Base-by-base conservation (phyloP, 2,329 filamentous ascomycete species). In the Diaporthe velutina region DNA sequence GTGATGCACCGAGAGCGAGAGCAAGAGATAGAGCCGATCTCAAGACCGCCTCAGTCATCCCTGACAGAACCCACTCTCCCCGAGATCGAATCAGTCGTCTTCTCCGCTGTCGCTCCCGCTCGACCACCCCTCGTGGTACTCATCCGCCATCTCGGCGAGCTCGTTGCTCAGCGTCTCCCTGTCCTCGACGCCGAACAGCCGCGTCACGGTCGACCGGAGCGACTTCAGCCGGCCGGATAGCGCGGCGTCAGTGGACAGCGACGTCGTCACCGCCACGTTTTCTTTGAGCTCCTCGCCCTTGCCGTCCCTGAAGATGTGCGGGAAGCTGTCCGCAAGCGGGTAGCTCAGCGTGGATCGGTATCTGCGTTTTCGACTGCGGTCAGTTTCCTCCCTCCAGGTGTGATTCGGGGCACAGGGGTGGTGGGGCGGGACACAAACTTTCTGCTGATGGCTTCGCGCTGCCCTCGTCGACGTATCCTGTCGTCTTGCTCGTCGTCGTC, bases 41-140 rank as follows among this genome's bases (percentile, higher is more conserved):
- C 38, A 71, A 50, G 12, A 48, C 30, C 40, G 22, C 30, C 30
- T 19, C 45, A 2, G 6, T 10, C 55, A 13, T n/a, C 3, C 30
- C 35, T 60, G 3, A 10, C 35, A n/a, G 9, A 25, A 50, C 22
- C 15, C 3, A 35, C 19, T 22, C 22, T 22, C 33, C 42, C 3
- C 28, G 12, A 2, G 19, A 35, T n/a, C n/a, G n/a, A 28, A 30
- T 76, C 58, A 82, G 10, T 90, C 87, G 68, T 95, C 93, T 74
- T 95, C 92, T 28, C 91, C 92, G 12, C 91, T 88, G 78, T 94
- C 93, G 74, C 91, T 93, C 33, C 92, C 95, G 79, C 93, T 95
- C 17, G 91, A 92, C 94, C 95, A 98, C 1, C 95, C 95, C 76
- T 97, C 94, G 78, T 95, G 92, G 82, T 98, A 98, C 75, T 94